Conservation (phyloP, 805 yeast genomes). For the Candida sphagnicola region DNA sequence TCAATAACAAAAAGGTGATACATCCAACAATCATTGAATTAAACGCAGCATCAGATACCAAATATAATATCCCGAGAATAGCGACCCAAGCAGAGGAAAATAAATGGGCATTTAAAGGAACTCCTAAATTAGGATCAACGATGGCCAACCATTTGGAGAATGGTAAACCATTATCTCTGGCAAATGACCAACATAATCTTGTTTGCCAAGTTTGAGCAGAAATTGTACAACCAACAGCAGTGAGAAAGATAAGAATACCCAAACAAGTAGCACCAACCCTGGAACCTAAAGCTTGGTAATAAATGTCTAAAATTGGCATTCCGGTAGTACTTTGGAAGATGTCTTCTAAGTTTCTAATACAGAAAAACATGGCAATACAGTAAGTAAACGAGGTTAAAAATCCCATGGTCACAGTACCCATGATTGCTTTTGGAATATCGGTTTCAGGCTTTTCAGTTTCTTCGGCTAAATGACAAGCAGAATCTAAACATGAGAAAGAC, state of each 20-base stretch:
- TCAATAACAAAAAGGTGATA: slow-evolving; percentile 34
- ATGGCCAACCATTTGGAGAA: slow-evolving; percentile 33
- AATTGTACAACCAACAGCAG: slow-evolving; percentile 37
- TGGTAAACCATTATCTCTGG: slow-evolving; percentile 43
- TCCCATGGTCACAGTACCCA: slow-evolving; percentile 39
- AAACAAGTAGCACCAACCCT: slow-evolving; percentile 34
- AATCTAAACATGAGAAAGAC: slow-evolving; percentile 38
- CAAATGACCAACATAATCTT: slow-evolving; percentile 40
- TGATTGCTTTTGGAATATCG: slow-evolving; percentile 36
- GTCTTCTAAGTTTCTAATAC: slow-evolving; percentile 26
- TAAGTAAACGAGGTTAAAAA: slow-evolving; percentile 36
- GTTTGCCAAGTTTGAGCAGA: slow-evolving; percentile 43
- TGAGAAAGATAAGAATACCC: slow-evolving; percentile 30
- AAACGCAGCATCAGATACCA: slow-evolving; percentile 37
- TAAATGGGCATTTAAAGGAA: slow-evolving; percentile 39
- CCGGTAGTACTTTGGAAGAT: slow-evolving; percentile 28
- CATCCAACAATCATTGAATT: slow-evolving; percentile 33
- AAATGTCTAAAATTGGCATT: slow-evolving; percentile 39
- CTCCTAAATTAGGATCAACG: slow-evolving; percentile 34
- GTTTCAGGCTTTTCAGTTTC: slow-evolving; percentile 35
- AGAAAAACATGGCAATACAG: slow-evolving; percentile 39
- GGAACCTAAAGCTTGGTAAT: slow-evolving; percentile 33
- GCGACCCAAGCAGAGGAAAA: slow-evolving; percentile 31
- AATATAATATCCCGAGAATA: slow-evolving; percentile 31
- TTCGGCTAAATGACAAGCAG: slow-evolving; percentile 41